Evolutionary conservation across 306 rosid genomes (phyloP).

Genomic region (Gastrolobium bilobum): DNA sequence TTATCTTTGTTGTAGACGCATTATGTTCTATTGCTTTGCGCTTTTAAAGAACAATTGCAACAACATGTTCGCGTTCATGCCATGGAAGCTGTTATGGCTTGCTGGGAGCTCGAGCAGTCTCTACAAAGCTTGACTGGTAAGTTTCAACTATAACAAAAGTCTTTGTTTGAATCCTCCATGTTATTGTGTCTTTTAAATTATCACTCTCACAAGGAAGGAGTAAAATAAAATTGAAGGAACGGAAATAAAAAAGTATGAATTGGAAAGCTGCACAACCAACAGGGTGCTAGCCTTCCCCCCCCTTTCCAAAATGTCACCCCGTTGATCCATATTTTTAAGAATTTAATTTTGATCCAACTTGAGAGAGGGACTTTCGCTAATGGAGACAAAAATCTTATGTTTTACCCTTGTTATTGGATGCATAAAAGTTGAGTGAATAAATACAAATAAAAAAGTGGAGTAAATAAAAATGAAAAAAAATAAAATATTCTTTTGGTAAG

Average conservation of each 20-base stretch:
- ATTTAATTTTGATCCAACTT: neutral
- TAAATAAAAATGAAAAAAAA: neutral
- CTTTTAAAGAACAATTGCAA: conserved; percentile 80
- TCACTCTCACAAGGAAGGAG: neutral
- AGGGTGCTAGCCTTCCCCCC: neutral
- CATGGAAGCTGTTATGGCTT: conserved; percentile 85
- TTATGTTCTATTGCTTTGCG: conserved; percentile 71
- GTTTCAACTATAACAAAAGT: conserved; percentile 15
- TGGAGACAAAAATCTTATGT: neutral
- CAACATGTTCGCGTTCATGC: conserved; percentile 84
- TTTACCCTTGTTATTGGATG: neutral
- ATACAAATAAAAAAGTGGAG: neutral
- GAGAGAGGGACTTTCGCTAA: neutral
- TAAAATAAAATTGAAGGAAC: neutral
- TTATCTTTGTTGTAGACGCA: conserved; percentile 55
- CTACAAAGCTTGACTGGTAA: conserved; percentile 79
- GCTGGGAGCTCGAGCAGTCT: conserved; percentile 84
- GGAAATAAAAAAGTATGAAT: neutral
- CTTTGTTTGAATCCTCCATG: neutral
- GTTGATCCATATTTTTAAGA: neutral
- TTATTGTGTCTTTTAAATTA: neutral
- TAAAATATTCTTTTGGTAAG: neutral
- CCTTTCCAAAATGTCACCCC: neutral
- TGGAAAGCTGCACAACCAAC: neutral
- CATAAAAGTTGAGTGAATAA: neutral